Evolutionary conservation across 2,329 filamentous ascomycete species (phyloP).

Genomic region (Scorias spongiosa): DNA sequence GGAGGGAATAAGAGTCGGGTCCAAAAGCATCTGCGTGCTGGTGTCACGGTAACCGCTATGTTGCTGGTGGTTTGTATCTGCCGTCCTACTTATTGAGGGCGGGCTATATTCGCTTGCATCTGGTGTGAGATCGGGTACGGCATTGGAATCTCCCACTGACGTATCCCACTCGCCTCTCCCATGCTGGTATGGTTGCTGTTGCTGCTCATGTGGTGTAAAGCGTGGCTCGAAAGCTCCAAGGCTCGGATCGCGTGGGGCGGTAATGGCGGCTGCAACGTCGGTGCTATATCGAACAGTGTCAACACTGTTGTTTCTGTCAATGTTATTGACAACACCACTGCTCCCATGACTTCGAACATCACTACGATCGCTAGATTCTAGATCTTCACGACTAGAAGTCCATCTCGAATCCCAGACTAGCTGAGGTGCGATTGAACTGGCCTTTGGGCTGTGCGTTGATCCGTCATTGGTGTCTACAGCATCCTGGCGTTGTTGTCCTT

Average conservation of each 20-base stretch:
- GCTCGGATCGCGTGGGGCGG: neutral
- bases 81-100: neutral
- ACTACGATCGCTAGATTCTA: neutral
- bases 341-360: neutral
- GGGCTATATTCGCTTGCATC: neutral
- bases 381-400: neutral
- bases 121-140: neutral
- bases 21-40: slow-evolving; percentile 5
- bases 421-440: neutral
- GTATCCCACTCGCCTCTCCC: neutral
- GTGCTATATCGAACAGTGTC: too few relatives aligned
- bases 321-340: slow-evolving; percentile 1
- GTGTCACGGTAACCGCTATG: slow-evolving; percentile 1
- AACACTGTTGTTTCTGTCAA: too few relatives aligned
- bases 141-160: neutral
- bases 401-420: neutral
- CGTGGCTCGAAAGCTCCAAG: slow-evolving; percentile 5
- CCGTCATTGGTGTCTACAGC: slow-evolving; percentile 1
- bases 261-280: too few relatives aligned
- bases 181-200: slow-evolving; percentile 11
- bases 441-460: neutral
- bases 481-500: slow-evolving; percentile 23
- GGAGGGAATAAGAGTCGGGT: slow-evolving; percentile 4
- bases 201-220: slow-evolving; percentile 8
- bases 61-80: neutral